Base-by-base conservation (phyloP, 192 early-diverging fungal genomes). In the Backusella circina region DNA sequence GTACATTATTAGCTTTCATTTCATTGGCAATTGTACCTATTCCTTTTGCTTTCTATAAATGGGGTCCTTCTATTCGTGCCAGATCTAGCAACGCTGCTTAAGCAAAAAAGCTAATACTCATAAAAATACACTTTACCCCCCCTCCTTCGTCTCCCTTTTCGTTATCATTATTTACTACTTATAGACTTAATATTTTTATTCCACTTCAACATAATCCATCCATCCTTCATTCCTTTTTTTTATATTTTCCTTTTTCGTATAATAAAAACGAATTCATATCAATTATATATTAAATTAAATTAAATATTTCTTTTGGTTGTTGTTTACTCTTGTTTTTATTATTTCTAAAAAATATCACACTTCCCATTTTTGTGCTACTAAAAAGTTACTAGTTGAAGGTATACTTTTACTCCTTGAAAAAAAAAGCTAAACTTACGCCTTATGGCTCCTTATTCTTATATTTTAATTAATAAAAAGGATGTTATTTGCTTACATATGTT, bases 21-120 rank as follows among this genome's bases (percentile, higher is more conserved):
- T 65, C 69, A 30, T 32, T 80, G 16, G 79, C 74, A 38, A 80
- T 80, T n/a, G 78, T 75, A 64, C 78, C 78, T 37, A 75, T 79
- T 71, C 78, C 78, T 28, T 79, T 75, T 51, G 73, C 69, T 9
- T 79, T 79, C 44, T 79, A 79, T 65, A 67, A 32, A 33, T 79
- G 39, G 16, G 78, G 78, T 32, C 57, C 39, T 54, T 10, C 23
- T 50, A 75, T 79, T 54, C 73, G 78, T 4, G 69, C 73, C 18
- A 30, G 68, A 21, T 70, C 67, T 15, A 79, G 71, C 23, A 75
- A 39, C 23, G 73, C 78, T 18, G 32, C 77, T 68, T 73, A 73
- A 54, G 31, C 21, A 57, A 57, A 2, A 61, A 26, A 26, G 7
- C 3, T 61, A 15, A 15, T n/a, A 61, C 12, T 4, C 23, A 6